Evolutionary conservation across 805 yeast species (phyloP).

Genomic region (Myxozyma lipomycoides): DNA sequence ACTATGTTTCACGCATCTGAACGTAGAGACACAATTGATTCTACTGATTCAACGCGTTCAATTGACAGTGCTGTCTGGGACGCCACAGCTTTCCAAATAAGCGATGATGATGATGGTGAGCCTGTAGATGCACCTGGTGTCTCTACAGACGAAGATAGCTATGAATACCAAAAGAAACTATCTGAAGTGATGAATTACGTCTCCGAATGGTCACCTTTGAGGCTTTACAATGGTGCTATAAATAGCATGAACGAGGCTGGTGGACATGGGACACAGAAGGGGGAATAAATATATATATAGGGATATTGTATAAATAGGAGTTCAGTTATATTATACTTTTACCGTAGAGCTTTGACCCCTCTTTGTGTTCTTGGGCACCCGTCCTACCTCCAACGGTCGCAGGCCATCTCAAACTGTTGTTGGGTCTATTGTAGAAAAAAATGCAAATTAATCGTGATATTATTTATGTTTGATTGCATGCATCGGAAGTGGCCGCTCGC

Average conservation of each 20-base stretch:
- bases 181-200: conserved; percentile 9
- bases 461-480: no score
- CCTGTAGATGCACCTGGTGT: neutral
- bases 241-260: conserved; percentile 1
- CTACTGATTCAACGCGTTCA: neutral
- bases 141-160: neutral
- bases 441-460: no score
- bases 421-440: no score
- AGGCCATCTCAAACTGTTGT: no score
- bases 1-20: neutral
- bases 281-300: neutral
- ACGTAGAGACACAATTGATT: neutral
- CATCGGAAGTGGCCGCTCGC: no score
- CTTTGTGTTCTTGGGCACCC: no score
- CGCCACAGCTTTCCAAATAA: conserved; percentile 14
- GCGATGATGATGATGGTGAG: conserved; percentile 12
- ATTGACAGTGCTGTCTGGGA: conserved; percentile 16
- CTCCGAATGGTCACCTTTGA: conserved; percentile 22
- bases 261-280: neutral
- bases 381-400: no score
- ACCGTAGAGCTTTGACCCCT: no score
- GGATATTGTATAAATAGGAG: no score
- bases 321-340: no score
- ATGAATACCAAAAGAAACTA: conserved; percentile 4
- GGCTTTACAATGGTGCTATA: conserved; percentile 10